Evolutionary conservation across 768 basidiomycete genomes (phyloP), one percentile per base, ranked within the genome.

Genomic region (Dioszegia aurantiaca): DNA sequence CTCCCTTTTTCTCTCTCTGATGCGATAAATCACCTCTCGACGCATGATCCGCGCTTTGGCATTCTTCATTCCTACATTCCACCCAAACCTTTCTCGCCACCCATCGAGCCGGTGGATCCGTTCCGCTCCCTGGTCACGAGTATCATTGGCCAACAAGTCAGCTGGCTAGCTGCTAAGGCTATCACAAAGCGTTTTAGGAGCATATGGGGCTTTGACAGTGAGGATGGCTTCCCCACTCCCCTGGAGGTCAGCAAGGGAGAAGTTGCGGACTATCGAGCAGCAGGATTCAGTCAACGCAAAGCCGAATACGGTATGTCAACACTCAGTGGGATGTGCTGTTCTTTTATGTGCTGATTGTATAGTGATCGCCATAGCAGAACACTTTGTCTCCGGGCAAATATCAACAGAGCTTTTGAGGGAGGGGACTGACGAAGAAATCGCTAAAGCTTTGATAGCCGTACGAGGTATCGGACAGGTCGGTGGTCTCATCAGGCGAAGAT

Each of bases 91-190:
- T 95, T 84, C 72, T 68, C 79, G 83, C 10, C 80, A 9, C 65
- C 62, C 2, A 23, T 87, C 17, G 86, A 89, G 68, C 79, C 79
- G 37, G 81, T 90, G n/a, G 87, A 90, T 72, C 89, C 90, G 1
- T 93, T 91, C 75, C 88, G 87, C 41, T 86, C 88, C 0, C 80
- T 90, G 24, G 81, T 83, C 24, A 82, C 82, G 4, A 87, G 86
- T 30, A 89, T 90, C 55, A 74, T 90, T 82, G 89, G 77, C 2
- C 77, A 79, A 49, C 75, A 77, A 49, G 75, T 75, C 23, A 89
- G 88, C 0, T 90, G 87, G 88, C 76, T 86, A 42, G 92, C 90
- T 11, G 92, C 91, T 0, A 81, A 87, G 21, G 85, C 88, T 19
- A 90, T 94, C 59, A 85, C 80, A 36, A 87, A 90, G 76, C 84